Evolutionary conservation across 352 stramenopile species (phyloP).

Genomic region (Globisporangium sylvaticum): DNA sequence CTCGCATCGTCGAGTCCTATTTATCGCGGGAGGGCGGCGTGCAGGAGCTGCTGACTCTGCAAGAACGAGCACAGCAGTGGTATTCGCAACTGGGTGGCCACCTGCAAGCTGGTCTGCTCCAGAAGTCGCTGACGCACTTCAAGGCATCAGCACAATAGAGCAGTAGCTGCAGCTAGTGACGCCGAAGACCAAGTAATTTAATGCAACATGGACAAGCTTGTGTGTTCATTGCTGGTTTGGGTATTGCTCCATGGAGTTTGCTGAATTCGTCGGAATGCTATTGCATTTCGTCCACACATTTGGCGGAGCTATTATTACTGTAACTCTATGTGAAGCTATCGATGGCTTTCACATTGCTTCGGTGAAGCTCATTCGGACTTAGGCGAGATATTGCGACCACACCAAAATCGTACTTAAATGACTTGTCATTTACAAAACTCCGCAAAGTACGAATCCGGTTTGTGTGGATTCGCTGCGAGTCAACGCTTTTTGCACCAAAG

Average conservation of each 20-base stretch:
- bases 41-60: conserved; percentile 29
- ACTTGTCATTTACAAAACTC: neutral
- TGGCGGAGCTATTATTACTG: neutral
- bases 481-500: neutral
- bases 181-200: neutral
- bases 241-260: neutral
- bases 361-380: neutral
- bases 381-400: neutral
- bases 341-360: too few species aligned
- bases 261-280: too few species aligned
- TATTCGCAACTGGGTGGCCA: conserved; percentile 36
- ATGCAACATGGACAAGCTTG: neutral
- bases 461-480: conserved; percentile 9
- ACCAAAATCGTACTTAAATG: neutral
- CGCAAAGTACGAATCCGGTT: neutral
- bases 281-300: neutral
- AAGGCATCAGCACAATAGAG: neutral
- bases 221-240: neutral
- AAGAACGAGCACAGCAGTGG: conserved; percentile 32
- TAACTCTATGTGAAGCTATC: conserved; percentile 2
- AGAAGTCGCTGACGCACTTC: conserved; percentile 36
- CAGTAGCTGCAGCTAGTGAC: too few species aligned
- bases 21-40: conserved; percentile 17
- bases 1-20: conserved; percentile 35
- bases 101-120: conserved; percentile 39